Evolutionary conservation across 257 asterid genomes (phyloP).

Genomic region (Solanum verrucosum): DNA sequence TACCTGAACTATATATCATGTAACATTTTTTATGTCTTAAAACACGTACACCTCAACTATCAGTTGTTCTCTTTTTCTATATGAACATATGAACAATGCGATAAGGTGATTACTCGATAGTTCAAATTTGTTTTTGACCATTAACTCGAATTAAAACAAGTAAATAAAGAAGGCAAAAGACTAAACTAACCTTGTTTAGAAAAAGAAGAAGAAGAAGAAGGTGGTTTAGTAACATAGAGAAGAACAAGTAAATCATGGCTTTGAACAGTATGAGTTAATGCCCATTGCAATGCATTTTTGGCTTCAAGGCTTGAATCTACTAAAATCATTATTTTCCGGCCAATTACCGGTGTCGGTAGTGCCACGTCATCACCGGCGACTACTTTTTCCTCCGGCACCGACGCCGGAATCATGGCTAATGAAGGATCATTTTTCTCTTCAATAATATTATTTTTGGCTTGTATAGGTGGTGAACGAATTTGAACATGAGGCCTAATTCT

Average conservation of each 20-base stretch:
- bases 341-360: conserved; percentile 17
- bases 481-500: conserved; percentile 65
- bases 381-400: not conserved
- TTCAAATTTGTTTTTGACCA: not conserved
- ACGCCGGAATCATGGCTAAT: not conserved
- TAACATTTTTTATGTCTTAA: no score
- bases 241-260: conserved; percentile 53
- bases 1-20: not conserved
- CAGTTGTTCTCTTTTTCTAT: not conserved
- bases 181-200: conserved; percentile 42
- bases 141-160: not conserved
- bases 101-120: not conserved
- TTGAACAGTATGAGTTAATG: conserved; percentile 64
- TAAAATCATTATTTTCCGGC: conserved; percentile 69
- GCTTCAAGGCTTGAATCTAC: conserved; percentile 59
- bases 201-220: not conserved
- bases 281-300: conserved; percentile 66
- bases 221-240: conserved; percentile 29
- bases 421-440: not conserved
- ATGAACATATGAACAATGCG: not conserved
- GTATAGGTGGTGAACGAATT: conserved; percentile 44
- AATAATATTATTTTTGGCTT: conserved; percentile 7
- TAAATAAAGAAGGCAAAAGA: not conserved
- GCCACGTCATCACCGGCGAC: not conserved
- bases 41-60: not conserved